Percentiles rank a stretch among this genome's conserved stretches.
phyloP scores from a whole-genome alignment of 768 basidiomycete species.

The Mycena latifolia region DNA sequence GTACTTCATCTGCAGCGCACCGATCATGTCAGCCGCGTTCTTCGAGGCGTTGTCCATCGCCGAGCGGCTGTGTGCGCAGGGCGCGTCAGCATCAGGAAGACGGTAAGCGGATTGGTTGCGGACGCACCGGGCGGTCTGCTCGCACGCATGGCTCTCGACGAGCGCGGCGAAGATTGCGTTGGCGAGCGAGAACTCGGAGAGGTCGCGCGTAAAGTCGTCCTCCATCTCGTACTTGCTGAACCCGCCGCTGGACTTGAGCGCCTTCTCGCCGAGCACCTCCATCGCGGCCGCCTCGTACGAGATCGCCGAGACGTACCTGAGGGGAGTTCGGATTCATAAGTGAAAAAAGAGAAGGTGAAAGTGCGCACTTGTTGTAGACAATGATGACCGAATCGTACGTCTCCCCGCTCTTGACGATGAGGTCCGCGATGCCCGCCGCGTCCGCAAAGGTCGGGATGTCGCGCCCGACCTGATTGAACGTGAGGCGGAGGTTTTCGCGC shows the following conservation, averaged over 20 bases:
- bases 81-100: background rate
- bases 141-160: constrained; percentile 94
- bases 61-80: constrained; percentile 71
- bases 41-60: constrained; percentile 99
- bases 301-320: constrained; percentile 69
- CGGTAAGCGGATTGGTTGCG: background rate
- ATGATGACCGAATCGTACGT: constrained; percentile 87
- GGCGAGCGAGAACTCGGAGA: constrained; percentile 94
- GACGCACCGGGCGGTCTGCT: constrained; percentile 86
- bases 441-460: constrained; percentile 97
- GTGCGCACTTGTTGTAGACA: constrained; percentile 82
- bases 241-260: constrained; percentile 83
- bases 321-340: background rate
- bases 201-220: constrained; percentile 92
- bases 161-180: constrained; percentile 96
- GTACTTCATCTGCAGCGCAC: constrained; percentile 89
- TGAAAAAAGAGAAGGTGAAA: background rate
- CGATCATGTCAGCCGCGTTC: constrained; percentile 96
- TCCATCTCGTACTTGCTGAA: constrained; percentile 98
- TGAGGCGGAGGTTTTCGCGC: constrained; percentile 75
- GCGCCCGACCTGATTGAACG: constrained; percentile 97
- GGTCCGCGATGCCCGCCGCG: constrained; percentile 92
- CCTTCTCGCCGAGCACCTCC: constrained; percentile 84
- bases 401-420: constrained; percentile 86
- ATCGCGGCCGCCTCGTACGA: constrained; percentile 85